Evolutionary conservation across 768 basidiomycete species (phyloP), one percentile per base, ranked within the genome.

Genomic region (Pilatotrama ljubarskyi): DNA sequence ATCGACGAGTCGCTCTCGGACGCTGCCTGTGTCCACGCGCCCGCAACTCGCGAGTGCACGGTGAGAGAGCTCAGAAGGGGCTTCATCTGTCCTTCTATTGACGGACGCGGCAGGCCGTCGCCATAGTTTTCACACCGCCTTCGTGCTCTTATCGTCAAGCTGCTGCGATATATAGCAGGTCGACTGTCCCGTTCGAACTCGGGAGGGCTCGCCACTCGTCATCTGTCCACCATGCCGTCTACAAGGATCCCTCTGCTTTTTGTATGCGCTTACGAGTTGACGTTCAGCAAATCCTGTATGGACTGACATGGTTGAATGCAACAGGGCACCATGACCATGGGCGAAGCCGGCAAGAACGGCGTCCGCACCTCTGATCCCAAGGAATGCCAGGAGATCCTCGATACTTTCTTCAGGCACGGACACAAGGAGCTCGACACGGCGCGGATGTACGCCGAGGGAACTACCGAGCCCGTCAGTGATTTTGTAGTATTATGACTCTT

Each of bases 391-490:
- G 75, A 76, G 42, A 77, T 84, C 46, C 59, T 84, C 47, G 75
- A 82, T 32, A 65, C 72, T 3, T 81, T 80, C 69, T 71, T 78
- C 46, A 63, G 65, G 14, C 68, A 77, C 44, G 80, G 80, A 3
- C 73, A 80, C 55, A 72, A 64, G 8, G 78, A 81, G 64, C 69
- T 85, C 22, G 84, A 86, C 58, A 81, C 82, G 0, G 79, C 83
- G 9, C 74, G 82, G 17, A 65, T 74, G 7, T 85, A 87, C 56
- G 75, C 72, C 11, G 76, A 75, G 24, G 83, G 84, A 1, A 84
- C 84, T 0, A 83, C 83, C 7, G 85, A 88, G 67, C 75, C 76
- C 67, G 82, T 79, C 38, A 8, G 72, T 50, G 5, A 25, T 38
- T 1, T 2, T 51, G 2, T 5, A 9, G 17, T 49, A n/a, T 25